Conservation (phyloP, 2,329 filamentous ascomycete genomes). For the Cercospora zeae-maydis region DNA sequence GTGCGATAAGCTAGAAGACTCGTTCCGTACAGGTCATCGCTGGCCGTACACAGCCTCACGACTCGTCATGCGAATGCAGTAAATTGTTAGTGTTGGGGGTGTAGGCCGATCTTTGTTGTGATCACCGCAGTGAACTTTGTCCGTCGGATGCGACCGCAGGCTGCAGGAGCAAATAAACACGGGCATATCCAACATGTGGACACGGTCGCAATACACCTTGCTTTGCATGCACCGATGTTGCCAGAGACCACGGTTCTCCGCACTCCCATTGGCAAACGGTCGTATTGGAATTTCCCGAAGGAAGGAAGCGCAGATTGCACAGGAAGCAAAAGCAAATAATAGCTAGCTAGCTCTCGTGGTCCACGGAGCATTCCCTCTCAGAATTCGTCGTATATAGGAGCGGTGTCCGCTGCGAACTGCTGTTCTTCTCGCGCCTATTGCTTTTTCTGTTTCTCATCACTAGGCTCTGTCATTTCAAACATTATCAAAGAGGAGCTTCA, state of each 20-base stretch:
- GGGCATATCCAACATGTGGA: not conserved
- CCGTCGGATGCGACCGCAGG: not conserved
- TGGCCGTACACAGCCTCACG: not conserved
- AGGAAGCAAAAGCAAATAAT: not conserved
- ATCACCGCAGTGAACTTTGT: not conserved
- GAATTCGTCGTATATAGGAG: not conserved
- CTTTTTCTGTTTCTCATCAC: not conserved
- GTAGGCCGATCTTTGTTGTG: not conserved
- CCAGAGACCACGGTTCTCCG: no score
- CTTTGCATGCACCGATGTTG: no score
- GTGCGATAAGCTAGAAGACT: not conserved
- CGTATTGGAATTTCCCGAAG: not conserved
- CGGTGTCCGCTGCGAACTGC: not conserved
- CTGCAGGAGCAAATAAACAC: not conserved
- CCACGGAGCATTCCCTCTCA: not conserved
- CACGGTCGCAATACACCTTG: not conserved
- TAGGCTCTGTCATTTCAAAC: not conserved
- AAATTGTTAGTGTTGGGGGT: not conserved
- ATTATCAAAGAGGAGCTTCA: not conserved
- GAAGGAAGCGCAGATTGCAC: not conserved
- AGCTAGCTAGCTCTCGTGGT: not conserved
- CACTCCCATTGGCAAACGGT: no score
- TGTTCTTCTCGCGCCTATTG: not conserved
- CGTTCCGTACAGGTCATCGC: not conserved
- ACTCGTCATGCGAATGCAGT: not conserved